These are phyloP conservation scores for Melanogaster broomeanus DNA, from an alignment of 768 basidiomycete genomes.

Conservation along the genomic window DNA sequence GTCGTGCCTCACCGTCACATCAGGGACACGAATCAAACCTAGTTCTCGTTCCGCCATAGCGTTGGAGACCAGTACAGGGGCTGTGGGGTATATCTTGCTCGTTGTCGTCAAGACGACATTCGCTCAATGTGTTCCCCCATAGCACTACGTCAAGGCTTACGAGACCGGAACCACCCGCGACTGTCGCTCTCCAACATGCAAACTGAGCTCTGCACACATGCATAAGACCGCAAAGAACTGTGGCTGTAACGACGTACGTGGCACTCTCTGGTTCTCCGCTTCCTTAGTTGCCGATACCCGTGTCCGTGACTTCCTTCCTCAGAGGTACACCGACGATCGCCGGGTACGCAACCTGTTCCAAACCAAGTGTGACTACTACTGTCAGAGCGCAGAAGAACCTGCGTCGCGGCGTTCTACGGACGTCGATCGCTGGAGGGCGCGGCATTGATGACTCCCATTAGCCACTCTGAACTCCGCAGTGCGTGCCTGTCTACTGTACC, in stretches of 20 bases:
- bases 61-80: slow-evolving; percentile 46
- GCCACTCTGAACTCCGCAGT: slow-evolving; percentile 1
- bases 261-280: not conserved
- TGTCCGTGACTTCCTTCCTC: slow-evolving; percentile 6
- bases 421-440: slow-evolving; percentile 32
- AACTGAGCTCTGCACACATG: slow-evolving; percentile 55
- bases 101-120: not conserved
- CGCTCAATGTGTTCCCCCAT: slow-evolving; percentile 3
- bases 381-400: slow-evolving; percentile 39
- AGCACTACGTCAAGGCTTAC: slow-evolving; percentile 68
- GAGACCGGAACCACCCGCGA: slow-evolving; percentile 62
- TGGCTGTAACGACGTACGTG: slow-evolving; percentile 47
- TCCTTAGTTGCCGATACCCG: not conserved
- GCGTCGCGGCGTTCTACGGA: slow-evolving; percentile 31
- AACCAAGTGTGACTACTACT: slow-evolving; percentile 58
- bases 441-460: slow-evolving; percentile 17
- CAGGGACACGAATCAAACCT: slow-evolving; percentile 7
- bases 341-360: slow-evolving; percentile 68
- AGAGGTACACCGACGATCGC: slow-evolving; percentile 49
- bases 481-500: not conserved
- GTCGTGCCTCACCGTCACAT: slow-evolving; percentile 11
- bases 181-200: slow-evolving; percentile 53
- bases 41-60: slow-evolving; percentile 19
- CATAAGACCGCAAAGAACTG: slow-evolving; percentile 63
- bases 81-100: slow-evolving; percentile 35